These are phyloP conservation scores for Auriscalpium vulgare DNA, from an alignment of 768 basidiomycete genomes.

Conservation along the genomic window DNA sequence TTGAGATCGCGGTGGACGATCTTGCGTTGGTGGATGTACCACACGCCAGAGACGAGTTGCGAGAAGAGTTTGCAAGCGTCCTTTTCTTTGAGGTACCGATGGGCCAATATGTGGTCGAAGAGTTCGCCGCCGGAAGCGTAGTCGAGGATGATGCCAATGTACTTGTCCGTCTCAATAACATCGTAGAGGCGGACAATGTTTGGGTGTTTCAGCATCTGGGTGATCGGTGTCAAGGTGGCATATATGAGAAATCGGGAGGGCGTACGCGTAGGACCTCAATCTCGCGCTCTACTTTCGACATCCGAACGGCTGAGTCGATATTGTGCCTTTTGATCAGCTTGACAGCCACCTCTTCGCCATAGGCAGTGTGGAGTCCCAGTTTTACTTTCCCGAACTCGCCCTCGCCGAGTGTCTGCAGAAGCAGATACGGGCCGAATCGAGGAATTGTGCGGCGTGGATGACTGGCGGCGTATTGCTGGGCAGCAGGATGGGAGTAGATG, in stretches of 20 bases:
- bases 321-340: slow-evolving; percentile 93
- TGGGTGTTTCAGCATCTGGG: slow-evolving; percentile 86
- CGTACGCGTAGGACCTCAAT: slow-evolving; percentile 92
- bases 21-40: slow-evolving; percentile 98
- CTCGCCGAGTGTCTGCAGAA: slow-evolving; percentile 94
- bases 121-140: slow-evolving; percentile 98
- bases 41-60: slow-evolving; percentile 96
- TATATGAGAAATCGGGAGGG: slow-evolving; percentile 14
- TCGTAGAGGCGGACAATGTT: slow-evolving; percentile 98
- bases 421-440: slow-evolving; percentile 91
- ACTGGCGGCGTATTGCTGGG: slow-evolving; percentile 71
- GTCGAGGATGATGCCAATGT: slow-evolving; percentile 98
- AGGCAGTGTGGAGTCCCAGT: slow-evolving; percentile 87
- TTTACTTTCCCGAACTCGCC: slow-evolving; percentile 99
- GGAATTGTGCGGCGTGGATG: slow-evolving; percentile 84
- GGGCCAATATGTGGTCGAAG: slow-evolving; percentile 97
- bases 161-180: slow-evolving; percentile 98
- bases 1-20: slow-evolving; percentile 99
- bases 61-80: slow-evolving; percentile 95
- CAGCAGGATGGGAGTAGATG: slow-evolving; percentile 80
- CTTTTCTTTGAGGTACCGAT: slow-evolving; percentile 89
- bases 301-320: slow-evolving; percentile 76
- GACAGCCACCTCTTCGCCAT: slow-evolving; percentile 98
- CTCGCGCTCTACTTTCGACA: slow-evolving; percentile 95
- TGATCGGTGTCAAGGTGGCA: slow-evolving; percentile 2